Base-by-base conservation (phyloP, 2,329 filamentous ascomycete species). In the Coniella vitis region DNA sequence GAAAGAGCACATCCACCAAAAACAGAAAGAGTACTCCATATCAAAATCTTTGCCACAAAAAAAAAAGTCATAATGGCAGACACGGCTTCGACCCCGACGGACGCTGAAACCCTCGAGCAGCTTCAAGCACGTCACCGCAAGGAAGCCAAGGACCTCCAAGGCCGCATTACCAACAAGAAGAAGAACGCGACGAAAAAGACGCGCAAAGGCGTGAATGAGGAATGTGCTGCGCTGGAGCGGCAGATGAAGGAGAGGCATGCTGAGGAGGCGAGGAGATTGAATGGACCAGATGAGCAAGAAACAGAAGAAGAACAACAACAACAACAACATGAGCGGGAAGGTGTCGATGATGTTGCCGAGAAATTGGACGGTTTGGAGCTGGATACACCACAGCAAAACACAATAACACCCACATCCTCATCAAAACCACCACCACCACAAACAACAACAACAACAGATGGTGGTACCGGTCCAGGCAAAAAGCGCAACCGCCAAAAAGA, bases 401-500 rank as follows among this genome's bases (percentile, higher is more conserved):
- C 42, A 44, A 60, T 22, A 49, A 54, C 44, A 41, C 54, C 41
- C 32, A 51, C 53, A 38, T n/a, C 19, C 4, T n/a, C 19, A 44
- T 25, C 10, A 25, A 44, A 5, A 36, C 34, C 14, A 5, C 34
- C 8, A 31, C 34, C 21, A 38, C 2, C 54, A 46, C 52, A n/a
- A 20, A 4, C 37, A n/a, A 13, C 37, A 20, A 2, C 17, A 19
- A 4, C 10, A 19, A 5, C 20, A 16, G n/a, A 12, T 4, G 16
- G 7, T 4, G 20, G 21, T n/a, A 14, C 5, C 37, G n/a, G n/a
- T n/a, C 22, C 21, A 3, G 4, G 65, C 16, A 89, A 84, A 69
- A 96, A 95, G 64, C 84, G 85, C 22, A 97, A 95, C 65, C 79
- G 93, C 13, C 87, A 93, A 63, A 96, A 95, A 65, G 93, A 91